A percentile compares a stretch with the other conserved stretches of the same genome.
Evolutionary conservation across 257 asterid species (phyloP).

Genomic region (Thymus mandschuricus): DNA sequence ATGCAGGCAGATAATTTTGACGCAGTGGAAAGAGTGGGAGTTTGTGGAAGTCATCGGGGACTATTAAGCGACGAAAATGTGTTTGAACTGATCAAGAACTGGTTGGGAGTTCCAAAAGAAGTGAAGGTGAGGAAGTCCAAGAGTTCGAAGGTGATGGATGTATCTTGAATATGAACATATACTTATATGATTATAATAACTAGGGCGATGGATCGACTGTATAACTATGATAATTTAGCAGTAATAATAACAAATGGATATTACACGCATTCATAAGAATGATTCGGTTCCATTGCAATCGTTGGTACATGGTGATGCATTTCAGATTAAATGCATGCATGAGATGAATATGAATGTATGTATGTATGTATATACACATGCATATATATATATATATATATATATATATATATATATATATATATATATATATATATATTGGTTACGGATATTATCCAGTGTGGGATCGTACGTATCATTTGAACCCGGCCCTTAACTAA

Average conservation of each 20-base stretch:
- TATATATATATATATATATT: no score
- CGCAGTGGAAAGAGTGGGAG: constrained; percentile 81
- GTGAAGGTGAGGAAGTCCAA: constrained; percentile 38
- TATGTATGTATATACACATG: no score
- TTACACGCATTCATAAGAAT: no score
- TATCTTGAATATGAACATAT: neutral
- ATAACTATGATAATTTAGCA: neutral
- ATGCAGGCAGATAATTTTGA: constrained; percentile 73
- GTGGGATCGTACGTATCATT: no score
- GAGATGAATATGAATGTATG: no score
- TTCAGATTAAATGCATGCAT: no score
- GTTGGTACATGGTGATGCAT: no score
- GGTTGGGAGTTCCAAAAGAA: constrained; percentile 60
- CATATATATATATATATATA: no score
- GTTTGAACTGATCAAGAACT: constrained; percentile 53
- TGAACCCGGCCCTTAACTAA: no score
- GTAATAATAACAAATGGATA: neutral
- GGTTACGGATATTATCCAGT: no score
- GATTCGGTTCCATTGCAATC: no score
- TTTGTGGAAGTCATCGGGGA: constrained; percentile 64
- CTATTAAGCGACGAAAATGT: constrained; percentile 56
- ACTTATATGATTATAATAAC: neutral
- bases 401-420: no score
- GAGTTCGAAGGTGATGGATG: constrained; percentile 57
- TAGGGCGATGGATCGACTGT: neutral